Conservation (phyloP, 2,329 filamentous ascomycete species). For the Lasiodiplodia theobromae region DNA sequence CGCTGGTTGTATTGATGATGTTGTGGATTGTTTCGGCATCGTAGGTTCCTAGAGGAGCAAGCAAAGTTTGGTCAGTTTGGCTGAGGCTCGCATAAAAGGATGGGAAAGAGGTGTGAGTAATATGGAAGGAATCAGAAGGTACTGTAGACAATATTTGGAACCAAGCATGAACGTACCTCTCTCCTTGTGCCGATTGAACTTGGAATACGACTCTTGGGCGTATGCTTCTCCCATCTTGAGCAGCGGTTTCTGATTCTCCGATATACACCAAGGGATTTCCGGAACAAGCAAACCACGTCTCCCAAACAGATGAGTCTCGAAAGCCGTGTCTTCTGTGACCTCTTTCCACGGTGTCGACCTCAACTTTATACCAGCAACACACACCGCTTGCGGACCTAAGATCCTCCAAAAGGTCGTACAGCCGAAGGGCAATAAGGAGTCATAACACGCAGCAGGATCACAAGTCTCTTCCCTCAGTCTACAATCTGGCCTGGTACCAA, state of each 20-base stretch:
- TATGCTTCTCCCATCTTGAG: slow-evolving; percentile 55
- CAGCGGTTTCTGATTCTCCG: neutral
- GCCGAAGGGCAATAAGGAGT: neutral
- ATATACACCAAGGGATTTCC: neutral
- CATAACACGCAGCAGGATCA: neutral
- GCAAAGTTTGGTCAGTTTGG: neutral
- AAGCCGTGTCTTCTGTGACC: neutral
- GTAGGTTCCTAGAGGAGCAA: slow-evolving; percentile 65
- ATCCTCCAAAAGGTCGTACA: neutral
- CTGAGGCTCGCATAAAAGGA: neutral
- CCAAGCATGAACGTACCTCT: slow-evolving; percentile 57
- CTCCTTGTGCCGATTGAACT: slow-evolving; percentile 70
- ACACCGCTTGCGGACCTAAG: neutral
- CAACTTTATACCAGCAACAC: neutral
- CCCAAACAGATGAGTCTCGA: neutral
- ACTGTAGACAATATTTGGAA: neutral
- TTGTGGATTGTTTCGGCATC: slow-evolving; percentile 74
- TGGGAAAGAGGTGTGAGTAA: neutral
- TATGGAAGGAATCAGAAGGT: neutral
- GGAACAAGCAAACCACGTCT: neutral
- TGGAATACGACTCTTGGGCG: slow-evolving; percentile 62
- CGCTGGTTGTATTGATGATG: slow-evolving; percentile 75
- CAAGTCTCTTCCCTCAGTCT: neutral
- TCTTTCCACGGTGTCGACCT: neutral
- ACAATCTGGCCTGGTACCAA: neutral